Evolutionary conservation across 1,284 basidiomycete species (phyloP).

Genomic region (Naganishia sp.): DNA sequence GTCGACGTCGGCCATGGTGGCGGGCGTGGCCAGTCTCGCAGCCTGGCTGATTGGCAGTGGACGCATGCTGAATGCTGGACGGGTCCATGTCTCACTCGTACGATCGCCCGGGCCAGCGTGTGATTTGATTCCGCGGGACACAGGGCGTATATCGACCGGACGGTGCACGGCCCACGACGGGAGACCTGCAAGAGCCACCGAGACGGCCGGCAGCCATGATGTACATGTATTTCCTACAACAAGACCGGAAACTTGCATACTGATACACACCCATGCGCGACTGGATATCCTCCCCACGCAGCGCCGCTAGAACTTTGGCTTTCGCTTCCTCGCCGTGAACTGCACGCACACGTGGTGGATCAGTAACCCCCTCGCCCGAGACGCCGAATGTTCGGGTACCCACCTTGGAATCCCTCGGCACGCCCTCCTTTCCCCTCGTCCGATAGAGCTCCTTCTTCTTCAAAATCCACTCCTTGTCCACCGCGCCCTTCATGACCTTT

Average conservation of each 20-base stretch:
- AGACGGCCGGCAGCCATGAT: too few relatives aligned
- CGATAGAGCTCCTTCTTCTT: constrained; percentile 63
- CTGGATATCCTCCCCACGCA: too few relatives aligned
- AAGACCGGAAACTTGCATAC: neutral
- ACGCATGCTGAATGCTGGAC: too few relatives aligned
- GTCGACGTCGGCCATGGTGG: neutral
- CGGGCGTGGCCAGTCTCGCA: neutral
- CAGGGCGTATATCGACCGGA: too few relatives aligned
- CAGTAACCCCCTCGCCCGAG: neutral
- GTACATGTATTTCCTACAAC: too few relatives aligned
- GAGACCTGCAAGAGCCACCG: too few relatives aligned
- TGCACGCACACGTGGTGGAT: neutral
- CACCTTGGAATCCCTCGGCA: constrained; percentile 53
- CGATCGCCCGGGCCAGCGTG: too few relatives aligned
- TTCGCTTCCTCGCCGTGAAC: constrained; percentile 54
- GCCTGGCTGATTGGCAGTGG: too few relatives aligned
- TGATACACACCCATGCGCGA: constrained; percentile 1
- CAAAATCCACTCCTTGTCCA: constrained; percentile 58
- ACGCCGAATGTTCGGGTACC: neutral
- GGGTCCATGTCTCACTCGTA: too few relatives aligned
- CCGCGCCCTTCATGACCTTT: constrained; percentile 48
- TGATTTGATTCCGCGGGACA: too few relatives aligned
- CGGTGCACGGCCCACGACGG: too few relatives aligned
- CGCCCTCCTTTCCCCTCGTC: constrained; percentile 59
- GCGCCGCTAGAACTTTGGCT: constrained; percentile 31